Evolutionary conservation across 2,329 filamentous ascomycete species (phyloP).

Genomic region (Ophioceras dolichostomum): DNA sequence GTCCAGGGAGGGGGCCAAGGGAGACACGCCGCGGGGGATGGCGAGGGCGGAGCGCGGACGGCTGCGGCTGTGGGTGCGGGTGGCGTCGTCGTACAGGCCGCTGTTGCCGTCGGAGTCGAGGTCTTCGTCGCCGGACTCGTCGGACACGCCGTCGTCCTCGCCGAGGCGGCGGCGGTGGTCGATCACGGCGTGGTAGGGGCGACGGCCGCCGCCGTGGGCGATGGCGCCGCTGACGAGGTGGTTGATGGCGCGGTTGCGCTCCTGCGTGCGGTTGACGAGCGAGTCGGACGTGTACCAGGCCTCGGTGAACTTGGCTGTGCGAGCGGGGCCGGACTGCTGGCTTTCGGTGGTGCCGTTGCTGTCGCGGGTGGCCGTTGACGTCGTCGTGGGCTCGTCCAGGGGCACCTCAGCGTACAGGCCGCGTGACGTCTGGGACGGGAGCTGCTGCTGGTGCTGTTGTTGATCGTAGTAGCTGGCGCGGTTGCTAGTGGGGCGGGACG

Average conservation of each 20-base stretch:
- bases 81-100: conserved; percentile 8
- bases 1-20: no score
- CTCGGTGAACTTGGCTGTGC: conserved; percentile 36
- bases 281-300: conserved; percentile 43
- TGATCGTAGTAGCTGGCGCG: conserved; percentile 3
- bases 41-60: no score
- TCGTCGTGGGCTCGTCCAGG: conserved; percentile 21
- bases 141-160: conserved; percentile 23
- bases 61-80: conserved; percentile 11
- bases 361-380: conserved; percentile 4
- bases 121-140: conserved; percentile 14
- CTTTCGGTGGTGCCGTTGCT: conserved; percentile 13
- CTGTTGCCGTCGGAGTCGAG: conserved; percentile 21
- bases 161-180: conserved; percentile 27
- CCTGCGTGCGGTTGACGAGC: conserved; percentile 39
- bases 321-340: no score
- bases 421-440: conserved; percentile 16
- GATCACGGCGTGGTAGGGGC: conserved; percentile 34
- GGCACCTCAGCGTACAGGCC: conserved; percentile 39
- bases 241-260: conserved; percentile 32
- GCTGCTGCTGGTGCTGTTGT: no score
- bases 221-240: conserved; percentile 17
- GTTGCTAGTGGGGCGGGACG: not conserved
- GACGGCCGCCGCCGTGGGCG: conserved; percentile 16
- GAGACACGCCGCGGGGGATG: no score